phyloP scores from a whole-genome alignment of 306 rosid species.

The Sicyos baderoa region DNA sequence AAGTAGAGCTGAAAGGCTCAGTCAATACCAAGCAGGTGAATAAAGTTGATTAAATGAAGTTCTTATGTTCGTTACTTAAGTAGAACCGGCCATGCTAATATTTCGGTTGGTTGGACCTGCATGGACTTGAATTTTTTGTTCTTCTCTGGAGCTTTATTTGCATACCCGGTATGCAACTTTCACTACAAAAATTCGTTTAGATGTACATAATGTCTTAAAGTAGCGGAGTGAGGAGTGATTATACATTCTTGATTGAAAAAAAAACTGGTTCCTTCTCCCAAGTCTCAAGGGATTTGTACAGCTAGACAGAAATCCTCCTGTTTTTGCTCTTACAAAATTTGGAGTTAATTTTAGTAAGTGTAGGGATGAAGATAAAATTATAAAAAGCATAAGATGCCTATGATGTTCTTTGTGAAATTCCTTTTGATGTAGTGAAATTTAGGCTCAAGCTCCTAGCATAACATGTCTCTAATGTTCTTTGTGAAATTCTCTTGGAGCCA shows the following conservation, averaged over 20 bases:
- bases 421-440: too few species aligned
- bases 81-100: slow-evolving; percentile 3
- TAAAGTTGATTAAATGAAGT: not conserved
- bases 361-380: not conserved
- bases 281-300: not conserved
- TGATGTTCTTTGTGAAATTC: too few species aligned
- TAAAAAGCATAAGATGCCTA: not conserved
- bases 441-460: too few species aligned
- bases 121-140: not conserved
- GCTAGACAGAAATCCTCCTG: not conserved
- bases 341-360: not conserved
- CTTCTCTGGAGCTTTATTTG: slow-evolving; percentile 2
- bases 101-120: not conserved
- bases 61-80: not conserved
- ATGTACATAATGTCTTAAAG: not conserved
- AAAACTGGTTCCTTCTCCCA: not conserved
- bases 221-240: not conserved
- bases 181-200: not conserved
- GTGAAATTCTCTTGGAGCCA: not conserved
- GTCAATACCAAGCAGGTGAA: slow-evolving; percentile 35
- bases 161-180: not conserved
- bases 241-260: not conserved
- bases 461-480: too few species aligned
- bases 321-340: not conserved
- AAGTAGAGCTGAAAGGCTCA: slow-evolving; percentile 32